These are phyloP conservation scores for Pseudogymnoascus sp. DNA, from an alignment of 2,329 filamentous ascomycete genomes.

Conservation along the genomic window DNA sequence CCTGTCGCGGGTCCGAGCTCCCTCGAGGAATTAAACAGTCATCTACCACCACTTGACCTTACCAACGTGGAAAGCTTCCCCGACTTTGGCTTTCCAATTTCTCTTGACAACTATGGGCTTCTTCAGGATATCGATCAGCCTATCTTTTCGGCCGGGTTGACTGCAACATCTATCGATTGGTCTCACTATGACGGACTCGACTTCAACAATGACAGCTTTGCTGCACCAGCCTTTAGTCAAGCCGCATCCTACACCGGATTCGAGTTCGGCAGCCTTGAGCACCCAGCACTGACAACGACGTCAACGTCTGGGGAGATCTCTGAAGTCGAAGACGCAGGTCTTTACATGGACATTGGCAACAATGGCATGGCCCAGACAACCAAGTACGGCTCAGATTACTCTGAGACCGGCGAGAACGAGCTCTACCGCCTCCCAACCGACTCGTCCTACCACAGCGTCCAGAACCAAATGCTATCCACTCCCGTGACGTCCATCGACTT, in stretches of 20 bases:
- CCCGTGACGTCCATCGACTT: conserved; percentile 47
- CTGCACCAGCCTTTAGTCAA: conserved; percentile 49
- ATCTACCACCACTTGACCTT: conserved; percentile 52
- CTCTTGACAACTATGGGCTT: conserved; percentile 47
- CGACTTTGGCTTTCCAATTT: conserved; percentile 33
- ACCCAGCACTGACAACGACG: conserved; percentile 47
- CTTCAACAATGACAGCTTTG: conserved; percentile 43
- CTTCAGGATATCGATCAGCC: conserved; percentile 45
- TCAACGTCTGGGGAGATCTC: conserved; percentile 62
- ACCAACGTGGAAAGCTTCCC: conserved; percentile 47
- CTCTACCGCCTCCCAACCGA: conserved; percentile 43
- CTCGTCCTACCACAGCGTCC: conserved; percentile 42
- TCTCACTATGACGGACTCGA: conserved; percentile 46
- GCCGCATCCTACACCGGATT: conserved; percentile 46
- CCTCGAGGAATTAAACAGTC: conserved; percentile 43
- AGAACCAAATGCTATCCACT: conserved; percentile 38
- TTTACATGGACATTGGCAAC: conserved; percentile 33
- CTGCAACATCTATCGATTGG: conserved; percentile 49
- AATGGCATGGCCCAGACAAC: conserved; percentile 30
- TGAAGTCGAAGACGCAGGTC: conserved; percentile 53
- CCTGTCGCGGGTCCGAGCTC: conserved; percentile 44
- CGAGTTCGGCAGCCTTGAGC: conserved; percentile 49
- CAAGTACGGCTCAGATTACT: conserved; percentile 32
- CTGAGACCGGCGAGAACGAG: conserved; percentile 36
- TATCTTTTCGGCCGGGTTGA: conserved; percentile 56